Conservation (phyloP, 805 yeast genomes). For the Pichia sporocuriosa region DNA sequence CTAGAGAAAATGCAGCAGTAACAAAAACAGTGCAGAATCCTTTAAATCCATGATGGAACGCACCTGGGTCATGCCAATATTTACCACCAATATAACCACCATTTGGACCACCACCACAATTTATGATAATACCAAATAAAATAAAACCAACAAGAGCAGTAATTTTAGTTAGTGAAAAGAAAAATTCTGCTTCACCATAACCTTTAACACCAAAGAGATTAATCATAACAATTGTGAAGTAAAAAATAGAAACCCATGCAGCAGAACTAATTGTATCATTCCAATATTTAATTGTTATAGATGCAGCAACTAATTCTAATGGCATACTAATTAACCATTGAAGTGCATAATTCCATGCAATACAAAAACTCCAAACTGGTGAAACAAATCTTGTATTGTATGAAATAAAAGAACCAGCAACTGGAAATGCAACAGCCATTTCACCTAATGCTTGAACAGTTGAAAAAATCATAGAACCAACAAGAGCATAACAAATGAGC, state of each 20-base stretch:
- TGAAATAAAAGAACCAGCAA: slow-evolving; percentile 49
- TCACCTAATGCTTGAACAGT: slow-evolving; percentile 61
- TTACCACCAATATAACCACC: slow-evolving; percentile 50
- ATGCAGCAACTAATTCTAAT: slow-evolving; percentile 44
- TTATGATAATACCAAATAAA: slow-evolving; percentile 44
- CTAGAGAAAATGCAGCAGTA: slow-evolving; percentile 54
- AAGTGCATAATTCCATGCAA: slow-evolving; percentile 48
- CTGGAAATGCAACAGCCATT: slow-evolving; percentile 52
- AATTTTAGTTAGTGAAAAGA: slow-evolving; percentile 47
- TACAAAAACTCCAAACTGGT: slow-evolving; percentile 51
- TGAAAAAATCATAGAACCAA: slow-evolving; percentile 51
- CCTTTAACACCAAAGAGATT: slow-evolving; percentile 56
- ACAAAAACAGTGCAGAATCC: slow-evolving; percentile 57
- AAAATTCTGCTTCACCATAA: slow-evolving; percentile 60
- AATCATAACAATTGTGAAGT: slow-evolving; percentile 38
- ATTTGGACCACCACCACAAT: slow-evolving; percentile 57
- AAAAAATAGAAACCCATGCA: slow-evolving; percentile 49
- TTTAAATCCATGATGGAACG: slow-evolving; percentile 43
- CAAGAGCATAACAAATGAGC: slow-evolving; percentile 48
- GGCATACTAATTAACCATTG: slow-evolving; percentile 48
- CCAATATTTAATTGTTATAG: slow-evolving; percentile 44
- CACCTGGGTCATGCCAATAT: slow-evolving; percentile 55
- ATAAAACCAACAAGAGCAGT: slow-evolving; percentile 51
- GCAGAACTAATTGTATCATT: slow-evolving; percentile 38
- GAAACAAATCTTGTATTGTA: slow-evolving; percentile 53